A percentile compares a stretch with the other conserved stretches of the same genome.
These are phyloP conservation scores for Solanum peruvianum DNA, from an alignment of 257 asterid species.

Conservation along the genomic window DNA sequence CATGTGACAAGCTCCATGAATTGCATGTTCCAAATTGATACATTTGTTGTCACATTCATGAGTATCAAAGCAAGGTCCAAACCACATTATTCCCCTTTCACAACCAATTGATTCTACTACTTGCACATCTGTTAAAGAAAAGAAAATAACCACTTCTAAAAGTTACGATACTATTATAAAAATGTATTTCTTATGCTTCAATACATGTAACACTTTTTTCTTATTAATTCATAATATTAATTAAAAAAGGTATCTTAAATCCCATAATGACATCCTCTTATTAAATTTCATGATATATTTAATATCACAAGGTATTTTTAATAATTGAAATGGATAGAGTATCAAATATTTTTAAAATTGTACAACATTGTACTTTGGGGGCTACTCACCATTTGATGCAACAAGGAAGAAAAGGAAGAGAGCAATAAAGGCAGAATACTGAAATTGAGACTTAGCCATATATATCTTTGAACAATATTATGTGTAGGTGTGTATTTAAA, in stretches of 20 bases:
- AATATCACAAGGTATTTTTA: no score
- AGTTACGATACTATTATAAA: not conserved
- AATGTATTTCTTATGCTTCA: not conserved
- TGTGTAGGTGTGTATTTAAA: no score
- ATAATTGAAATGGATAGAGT: not conserved
- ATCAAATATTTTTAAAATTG: not conserved
- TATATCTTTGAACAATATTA: no score
- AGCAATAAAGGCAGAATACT: no score
- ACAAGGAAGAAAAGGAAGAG: not conserved
- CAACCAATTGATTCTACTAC: not conserved
- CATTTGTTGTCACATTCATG: not conserved
- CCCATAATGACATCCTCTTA: no score
- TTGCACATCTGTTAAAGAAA: not conserved
- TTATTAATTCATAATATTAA: not conserved
- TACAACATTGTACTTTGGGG: not conserved
- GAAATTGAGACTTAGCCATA: no score
- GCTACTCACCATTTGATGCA: not conserved
- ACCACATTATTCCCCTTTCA: not conserved
- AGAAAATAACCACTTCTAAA: not conserved
- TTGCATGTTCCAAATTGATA: not conserved
- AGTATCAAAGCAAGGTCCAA: not conserved
- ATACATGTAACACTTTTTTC: not conserved
- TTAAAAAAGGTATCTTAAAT: no score
- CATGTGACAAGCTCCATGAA: not conserved
- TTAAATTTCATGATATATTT: no score